Percentiles rank a stretch among this genome's conserved stretches.
phyloP scores from a whole-genome alignment of 768 basidiomycete species.

The Lyophyllum atratum region DNA sequence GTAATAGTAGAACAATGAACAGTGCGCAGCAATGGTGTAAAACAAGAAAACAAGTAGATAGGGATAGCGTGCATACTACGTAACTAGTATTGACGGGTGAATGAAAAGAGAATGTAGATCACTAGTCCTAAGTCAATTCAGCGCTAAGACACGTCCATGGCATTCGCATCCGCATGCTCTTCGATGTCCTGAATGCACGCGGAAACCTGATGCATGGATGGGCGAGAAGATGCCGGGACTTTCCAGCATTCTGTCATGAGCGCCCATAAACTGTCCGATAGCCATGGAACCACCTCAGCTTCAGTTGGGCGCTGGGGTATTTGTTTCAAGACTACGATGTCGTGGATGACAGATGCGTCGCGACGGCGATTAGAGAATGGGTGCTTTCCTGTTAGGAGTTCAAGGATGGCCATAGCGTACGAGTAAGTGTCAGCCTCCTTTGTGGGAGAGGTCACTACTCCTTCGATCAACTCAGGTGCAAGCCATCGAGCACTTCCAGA shows the following conservation, averaged over 20 bases:
- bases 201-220: slow-evolving; percentile 41
- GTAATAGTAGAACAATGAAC: not conserved
- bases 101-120: no score
- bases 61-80: not conserved
- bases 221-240: slow-evolving; percentile 35
- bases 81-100: no score
- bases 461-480: slow-evolving; percentile 58
- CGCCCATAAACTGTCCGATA: slow-evolving; percentile 51
- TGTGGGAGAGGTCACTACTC: slow-evolving; percentile 42
- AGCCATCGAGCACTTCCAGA: slow-evolving; percentile 58
- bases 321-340: slow-evolving; percentile 37
- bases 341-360: slow-evolving; percentile 51
- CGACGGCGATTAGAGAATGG: slow-evolving; percentile 54
- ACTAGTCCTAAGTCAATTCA: not conserved
- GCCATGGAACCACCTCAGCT: slow-evolving; percentile 32
- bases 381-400: slow-evolving; percentile 52
- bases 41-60: not conserved
- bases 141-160: slow-evolving; percentile 10
- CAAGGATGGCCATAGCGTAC: slow-evolving; percentile 61
- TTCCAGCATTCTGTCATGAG: slow-evolving; percentile 51
- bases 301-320: slow-evolving; percentile 46
- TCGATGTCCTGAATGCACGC: slow-evolving; percentile 23
- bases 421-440: slow-evolving; percentile 56
- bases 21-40: not conserved
- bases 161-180: slow-evolving; percentile 5